A percentile compares a stretch with the other conserved stretches of the same genome.
phyloP scores from a whole-genome alignment of 352 stramenopile species.

The Thraustochytrium striatum region DNA sequence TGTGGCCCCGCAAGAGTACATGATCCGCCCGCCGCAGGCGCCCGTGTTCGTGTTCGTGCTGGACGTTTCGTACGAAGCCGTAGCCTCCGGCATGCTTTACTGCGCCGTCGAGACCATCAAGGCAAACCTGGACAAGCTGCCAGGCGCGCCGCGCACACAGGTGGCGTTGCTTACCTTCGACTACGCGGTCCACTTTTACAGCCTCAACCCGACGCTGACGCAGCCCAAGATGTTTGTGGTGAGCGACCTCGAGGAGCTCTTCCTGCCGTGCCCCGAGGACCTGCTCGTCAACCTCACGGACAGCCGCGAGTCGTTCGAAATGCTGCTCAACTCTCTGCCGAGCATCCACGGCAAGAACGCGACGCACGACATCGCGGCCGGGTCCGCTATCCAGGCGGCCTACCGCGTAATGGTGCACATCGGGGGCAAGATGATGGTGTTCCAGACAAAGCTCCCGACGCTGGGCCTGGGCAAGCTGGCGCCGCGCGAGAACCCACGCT shows the following conservation, averaged over 20 bases:
- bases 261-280: conserved; percentile 81
- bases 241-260: conserved; percentile 75
- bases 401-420: conserved; percentile 94
- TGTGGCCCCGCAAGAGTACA: conserved; percentile 76
- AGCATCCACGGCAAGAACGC: conserved; percentile 77
- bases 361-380: conserved; percentile 58
- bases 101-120: conserved; percentile 65
- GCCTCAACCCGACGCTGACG: conserved; percentile 63
- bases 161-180: conserved; percentile 81
- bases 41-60: conserved; percentile 79
- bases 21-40: conserved; percentile 72
- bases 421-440: conserved; percentile 74
- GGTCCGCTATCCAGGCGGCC: conserved; percentile 85
- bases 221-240: conserved; percentile 76
- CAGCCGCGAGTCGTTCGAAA: conserved; percentile 83
- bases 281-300: conserved; percentile 96
- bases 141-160: conserved; percentile 63
- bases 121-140: conserved; percentile 66
- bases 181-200: conserved; percentile 80
- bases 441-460: conserved; percentile 68
- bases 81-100: conserved; percentile 69
- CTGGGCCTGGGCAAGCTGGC: conserved; percentile 69
- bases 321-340: conserved; percentile 89
- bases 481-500: conserved; percentile 67
- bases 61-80: conserved; percentile 69